Evolutionary conservation across 768 basidiomycete species (phyloP), one percentile per base, ranked within the genome.

Genomic region (Zangia roseola): DNA sequence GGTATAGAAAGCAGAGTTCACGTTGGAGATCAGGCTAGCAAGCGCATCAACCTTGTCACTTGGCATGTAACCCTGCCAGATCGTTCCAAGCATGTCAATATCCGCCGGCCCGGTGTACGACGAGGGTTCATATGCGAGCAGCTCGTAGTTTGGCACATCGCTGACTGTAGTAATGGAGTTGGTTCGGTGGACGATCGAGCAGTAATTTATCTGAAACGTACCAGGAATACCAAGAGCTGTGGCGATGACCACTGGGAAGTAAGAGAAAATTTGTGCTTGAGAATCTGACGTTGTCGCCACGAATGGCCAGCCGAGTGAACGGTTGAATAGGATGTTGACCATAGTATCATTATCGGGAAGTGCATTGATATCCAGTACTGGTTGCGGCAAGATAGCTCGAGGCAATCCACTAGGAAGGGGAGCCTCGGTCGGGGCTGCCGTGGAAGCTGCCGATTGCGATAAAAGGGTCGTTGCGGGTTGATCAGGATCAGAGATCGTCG

Each of bases 221-320:
- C 74, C 24, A 46, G 48, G n/a, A 17, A 83, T 67, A 21, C 56
- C 57, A 23, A 86, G 71, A 4, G 83, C 74, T 3, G 61, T 59
- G 24, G 71, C 52, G 44, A 87, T 56, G 47, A 84, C 62, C 0
- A 60, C 23, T 1, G 91, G 90, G 46, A 86, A 70, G 59, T 76
- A 86, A 12, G 78, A 81, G 60, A 97, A 89, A 36, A 98, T 75
- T 70, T 97, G 91, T 40, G 77, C 84, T 3, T 81, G 74, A 1
- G 88, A 78, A 46, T 84, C 72, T 8, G 68, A 50, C 50, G 73
- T 82, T 13, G 55, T 54, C 34, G 83, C 80, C 5, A 93, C 87
- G 55, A 83, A 90, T 0, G 56, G 17, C 92, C 92, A 94, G 48
- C 76, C 77, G 50, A 94, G 71, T 20, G 65, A 68, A 2, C 50